phyloP scores from a whole-genome alignment of 1,139 yeast species.

The Sugiyamaella xylanicola region DNA sequence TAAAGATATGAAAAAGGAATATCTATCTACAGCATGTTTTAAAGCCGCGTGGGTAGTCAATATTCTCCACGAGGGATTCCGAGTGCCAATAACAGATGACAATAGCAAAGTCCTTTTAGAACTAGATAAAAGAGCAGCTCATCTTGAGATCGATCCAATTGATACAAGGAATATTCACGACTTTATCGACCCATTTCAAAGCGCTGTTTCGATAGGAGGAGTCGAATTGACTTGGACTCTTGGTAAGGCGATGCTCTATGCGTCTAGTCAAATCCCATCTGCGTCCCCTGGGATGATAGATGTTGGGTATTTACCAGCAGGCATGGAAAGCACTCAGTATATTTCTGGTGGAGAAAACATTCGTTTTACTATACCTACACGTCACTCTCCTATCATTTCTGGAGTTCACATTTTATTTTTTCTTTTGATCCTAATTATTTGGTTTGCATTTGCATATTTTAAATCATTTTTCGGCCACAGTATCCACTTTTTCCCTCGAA shows the following conservation, averaged over 20 bases:
- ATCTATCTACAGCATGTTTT: constrained; percentile 60
- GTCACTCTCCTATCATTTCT: constrained; percentile 4
- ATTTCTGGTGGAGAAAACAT: constrained; percentile 29
- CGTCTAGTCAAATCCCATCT: constrained; percentile 42
- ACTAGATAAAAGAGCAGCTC: constrained; percentile 8
- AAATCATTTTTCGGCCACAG: constrained; percentile 8
- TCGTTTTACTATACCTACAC: constrained; percentile 6
- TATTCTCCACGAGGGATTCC: constrained; percentile 73
- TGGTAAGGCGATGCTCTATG: constrained; percentile 73
- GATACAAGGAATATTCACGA: constrained; percentile 23
- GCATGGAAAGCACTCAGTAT: constrained; percentile 17
- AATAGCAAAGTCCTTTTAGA: constrained; percentile 8
- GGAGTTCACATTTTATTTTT: constrained; percentile 11
- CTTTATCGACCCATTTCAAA: constrained; percentile 53
- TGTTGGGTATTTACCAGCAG: constrained; percentile 33
- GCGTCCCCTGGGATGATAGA: constrained; percentile 4
- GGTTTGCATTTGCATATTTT: constrained; percentile 10
- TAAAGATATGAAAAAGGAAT: constrained; percentile 45
- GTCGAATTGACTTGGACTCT: constrained; percentile 78
- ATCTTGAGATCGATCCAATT: constrained; percentile 14
- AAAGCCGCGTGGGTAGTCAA: constrained; percentile 74
- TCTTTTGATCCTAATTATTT: constrained; percentile 6
- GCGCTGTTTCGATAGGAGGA: constrained; percentile 65
- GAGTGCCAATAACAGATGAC: constrained; percentile 54
- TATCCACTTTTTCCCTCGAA: constrained; percentile 2